Evolutionary conservation across 371 early-diverging fungal genomes (phyloP).

Genomic region (Mortierella sp.): DNA sequence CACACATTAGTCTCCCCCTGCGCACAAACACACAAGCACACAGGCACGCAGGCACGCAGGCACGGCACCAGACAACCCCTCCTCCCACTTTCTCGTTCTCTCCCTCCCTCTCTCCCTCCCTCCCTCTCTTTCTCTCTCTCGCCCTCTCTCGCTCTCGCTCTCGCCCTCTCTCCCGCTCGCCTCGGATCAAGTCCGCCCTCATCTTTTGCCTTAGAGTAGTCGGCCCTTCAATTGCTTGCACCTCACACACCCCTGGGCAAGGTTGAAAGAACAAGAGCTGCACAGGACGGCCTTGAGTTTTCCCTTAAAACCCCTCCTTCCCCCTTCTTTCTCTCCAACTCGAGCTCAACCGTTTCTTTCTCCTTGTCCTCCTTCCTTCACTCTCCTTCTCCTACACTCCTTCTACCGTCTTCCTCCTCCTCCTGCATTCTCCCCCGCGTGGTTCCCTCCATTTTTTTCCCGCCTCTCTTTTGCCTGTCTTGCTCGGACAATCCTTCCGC

Average conservation of each 20-base stretch:
- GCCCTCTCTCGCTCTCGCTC: neutral
- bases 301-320: neutral
- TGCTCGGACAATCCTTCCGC: no score
- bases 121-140: constrained; percentile 5
- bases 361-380: neutral
- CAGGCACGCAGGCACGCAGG: no score
- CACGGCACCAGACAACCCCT: no score
- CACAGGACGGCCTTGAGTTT: no score
- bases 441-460: neutral
- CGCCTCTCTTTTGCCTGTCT: neutral
- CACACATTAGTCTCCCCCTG: no score
- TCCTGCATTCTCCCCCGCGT: neutral
- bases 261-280: no score
- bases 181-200: no score
- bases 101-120: neutral
- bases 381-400: neutral
- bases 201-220: neutral
- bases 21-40: no score
- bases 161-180: neutral
- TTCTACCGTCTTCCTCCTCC: neutral
- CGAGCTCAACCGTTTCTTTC: neutral
- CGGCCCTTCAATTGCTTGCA: neutral
- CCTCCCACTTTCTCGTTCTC: neutral
- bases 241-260: no score
- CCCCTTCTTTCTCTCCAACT: neutral